Conservation (phyloP, 371 early-diverging fungal species). For the Nematocida sp. region DNA sequence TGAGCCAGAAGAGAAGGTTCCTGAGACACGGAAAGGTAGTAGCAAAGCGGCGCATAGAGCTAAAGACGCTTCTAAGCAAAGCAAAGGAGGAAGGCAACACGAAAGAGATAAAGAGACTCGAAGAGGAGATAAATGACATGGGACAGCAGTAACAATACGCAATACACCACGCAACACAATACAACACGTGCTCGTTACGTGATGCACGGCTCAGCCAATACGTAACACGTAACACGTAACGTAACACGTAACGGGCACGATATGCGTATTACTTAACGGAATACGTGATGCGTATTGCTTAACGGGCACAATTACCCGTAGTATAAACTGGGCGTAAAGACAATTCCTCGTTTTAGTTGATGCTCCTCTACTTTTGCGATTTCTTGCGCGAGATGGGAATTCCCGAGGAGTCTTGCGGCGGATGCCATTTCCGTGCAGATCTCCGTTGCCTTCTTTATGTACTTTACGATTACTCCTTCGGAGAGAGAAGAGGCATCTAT, state of each 20-base stretch:
- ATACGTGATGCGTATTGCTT: no score
- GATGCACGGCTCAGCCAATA: no score
- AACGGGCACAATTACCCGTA: conserved; percentile 41
- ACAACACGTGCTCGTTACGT: background rate
- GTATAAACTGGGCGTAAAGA: conserved; percentile 65
- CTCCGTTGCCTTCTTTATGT: conserved; percentile 63
- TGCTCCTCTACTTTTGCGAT: conserved; percentile 51
- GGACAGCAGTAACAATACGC: conserved; percentile 9
- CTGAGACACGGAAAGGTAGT: conserved; percentile 45
- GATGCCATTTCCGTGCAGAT: conserved; percentile 63
- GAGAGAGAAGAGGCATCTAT: conserved; percentile 53
- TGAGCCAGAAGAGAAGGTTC: conserved; percentile 49
- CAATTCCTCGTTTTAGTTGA: conserved; percentile 61
- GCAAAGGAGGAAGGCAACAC: conserved; percentile 47
- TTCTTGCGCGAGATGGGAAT: conserved; percentile 54
- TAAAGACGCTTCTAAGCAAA: conserved; percentile 49
- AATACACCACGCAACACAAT: background rate
- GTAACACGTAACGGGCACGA: no score
- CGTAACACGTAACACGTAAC: no score
- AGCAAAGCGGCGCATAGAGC: conserved; percentile 52
- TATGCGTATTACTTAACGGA: no score
- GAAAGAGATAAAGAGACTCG: conserved; percentile 55
- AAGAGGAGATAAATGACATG: conserved; percentile 41
- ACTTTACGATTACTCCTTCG: conserved; percentile 65
- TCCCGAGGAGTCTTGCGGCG: conserved; percentile 58